Evolutionary conservation across 2,329 filamentous ascomycete species (phyloP), one percentile per base, ranked within the genome.

Genomic region (Elsinoe perseae): DNA sequence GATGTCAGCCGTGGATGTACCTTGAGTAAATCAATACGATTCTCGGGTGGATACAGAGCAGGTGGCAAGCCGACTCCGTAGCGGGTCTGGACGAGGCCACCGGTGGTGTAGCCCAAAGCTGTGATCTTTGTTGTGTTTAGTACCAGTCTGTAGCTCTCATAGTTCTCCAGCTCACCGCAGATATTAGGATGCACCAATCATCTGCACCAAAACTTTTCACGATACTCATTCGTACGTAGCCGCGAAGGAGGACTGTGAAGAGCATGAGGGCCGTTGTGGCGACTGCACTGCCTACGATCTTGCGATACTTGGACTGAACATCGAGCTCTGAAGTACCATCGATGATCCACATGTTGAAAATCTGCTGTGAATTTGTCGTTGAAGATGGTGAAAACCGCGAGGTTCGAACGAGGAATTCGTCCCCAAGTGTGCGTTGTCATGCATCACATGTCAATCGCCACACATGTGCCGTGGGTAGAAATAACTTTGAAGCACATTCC

Each of bases 141-240:
- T 43, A 9, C 16, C 3, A 32, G 14, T 53, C 12, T 18, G 30
- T 32, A 12, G 7, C 9, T 7, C 14, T 3, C 18, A n/a, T 20
- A n/a, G n/a, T 2, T 7, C 12, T 14, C 16, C 12, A 14, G 34
- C 3, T 30, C n/a, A 56, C 53, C 28, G 42, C 42, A n/a, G 53
- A 27, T 20, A 46, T 46, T 12, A 56, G 7, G 27, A 56, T 56
- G 21, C 38, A 44, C 25, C 28, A 56, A 42, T 56, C 53, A 16
- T 56, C 53, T 2, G 12, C 16, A 34, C 53, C 53, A 18, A 46
- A n/a, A 27, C 42, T 56, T 44, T 48, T 44, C 28, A 56, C 53
- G 32, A 56, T 46, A 9, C 30, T 56, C 38, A 56, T 7, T 18
- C 53, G 53, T n/a, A 56, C 53, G 42, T 56, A 56, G 38, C 30